A percentile compares a stretch with the other conserved stretches of the same genome.
Evolutionary conservation across 345 rosid species (phyloP).

Genomic region (Lepidium didymum): DNA sequence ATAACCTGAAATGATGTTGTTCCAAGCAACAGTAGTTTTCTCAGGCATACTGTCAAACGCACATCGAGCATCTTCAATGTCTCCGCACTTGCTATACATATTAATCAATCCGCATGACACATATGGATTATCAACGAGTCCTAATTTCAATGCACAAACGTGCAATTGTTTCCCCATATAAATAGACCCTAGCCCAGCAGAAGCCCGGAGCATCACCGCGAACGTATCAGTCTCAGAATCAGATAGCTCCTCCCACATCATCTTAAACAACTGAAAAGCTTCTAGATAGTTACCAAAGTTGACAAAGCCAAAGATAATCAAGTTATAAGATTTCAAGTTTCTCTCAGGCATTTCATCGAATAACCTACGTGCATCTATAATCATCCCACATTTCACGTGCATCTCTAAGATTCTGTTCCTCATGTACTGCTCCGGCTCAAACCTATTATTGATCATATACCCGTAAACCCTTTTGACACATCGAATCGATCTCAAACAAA

Average conservation of each 20-base stretch:
- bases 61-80: constrained; percentile 62
- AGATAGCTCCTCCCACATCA: constrained; percentile 72
- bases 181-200: constrained; percentile 59
- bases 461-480: constrained; percentile 59
- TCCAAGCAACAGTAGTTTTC: constrained; percentile 84
- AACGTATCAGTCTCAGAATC: constrained; percentile 52
- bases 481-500: constrained; percentile 57
- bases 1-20: constrained; percentile 63
- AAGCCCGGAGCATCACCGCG: constrained; percentile 55
- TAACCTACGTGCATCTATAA: constrained; percentile 54
- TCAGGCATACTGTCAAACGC: constrained; percentile 70
- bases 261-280: constrained; percentile 55
- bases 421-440: constrained; percentile 54
- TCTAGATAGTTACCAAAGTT: constrained; percentile 53
- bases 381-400: constrained; percentile 76
- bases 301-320: constrained; percentile 51
- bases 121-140: constrained; percentile 41
- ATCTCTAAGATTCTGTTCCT: constrained; percentile 60
- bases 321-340: constrained; percentile 59
- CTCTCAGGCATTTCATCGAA: constrained; percentile 76
- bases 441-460: constrained; percentile 47
- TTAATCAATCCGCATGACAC: constrained; percentile 71
- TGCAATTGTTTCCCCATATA: constrained; percentile 62
- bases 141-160: constrained; percentile 53
- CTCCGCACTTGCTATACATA: constrained; percentile 89